Percentiles rank a stretch among this genome's conserved stretches.
Evolutionary conservation across 306 rosid genomes (phyloP).

Genomic region (Cyclanthera cordifolia): DNA sequence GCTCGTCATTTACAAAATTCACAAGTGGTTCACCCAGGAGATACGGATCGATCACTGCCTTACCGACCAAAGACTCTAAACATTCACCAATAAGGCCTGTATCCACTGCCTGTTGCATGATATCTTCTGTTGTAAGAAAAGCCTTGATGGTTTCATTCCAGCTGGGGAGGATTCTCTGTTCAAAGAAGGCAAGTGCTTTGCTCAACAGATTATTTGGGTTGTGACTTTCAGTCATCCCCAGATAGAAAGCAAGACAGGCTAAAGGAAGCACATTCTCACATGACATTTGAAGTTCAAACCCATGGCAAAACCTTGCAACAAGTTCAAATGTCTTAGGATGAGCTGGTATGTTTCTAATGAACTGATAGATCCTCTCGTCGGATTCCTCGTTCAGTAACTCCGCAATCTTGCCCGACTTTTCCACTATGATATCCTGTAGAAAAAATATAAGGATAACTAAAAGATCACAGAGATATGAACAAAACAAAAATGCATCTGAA

Average conservation of each 20-base stretch:
- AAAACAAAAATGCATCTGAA: neutral
- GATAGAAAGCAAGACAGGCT: conserved; percentile 25
- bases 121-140: conserved; percentile 23
- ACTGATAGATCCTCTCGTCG: conserved; percentile 18
- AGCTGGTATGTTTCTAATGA: conserved; percentile 28
- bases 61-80: conserved; percentile 25
- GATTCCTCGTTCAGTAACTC: conserved; percentile 18
- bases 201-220: conserved; percentile 31
- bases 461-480: neutral
- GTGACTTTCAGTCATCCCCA: conserved; percentile 38
- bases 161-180: conserved; percentile 31
- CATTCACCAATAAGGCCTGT: conserved; percentile 36
- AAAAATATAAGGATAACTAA: neutral
- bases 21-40: conserved; percentile 33
- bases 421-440: conserved; percentile 30
- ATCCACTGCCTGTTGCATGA: conserved; percentile 23
- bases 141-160: conserved; percentile 44
- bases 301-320: conserved; percentile 37
- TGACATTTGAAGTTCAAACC: conserved; percentile 22
- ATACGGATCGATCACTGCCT: conserved; percentile 24
- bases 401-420: conserved; percentile 32
- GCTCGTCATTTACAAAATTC: conserved; percentile 11
- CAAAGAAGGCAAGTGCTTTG: conserved; percentile 19
- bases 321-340: conserved; percentile 25
- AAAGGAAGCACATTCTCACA: conserved; percentile 35